Evolutionary conservation across 2,329 filamentous ascomycete species (phyloP).

Genomic region (Aureobasidium sp.): DNA sequence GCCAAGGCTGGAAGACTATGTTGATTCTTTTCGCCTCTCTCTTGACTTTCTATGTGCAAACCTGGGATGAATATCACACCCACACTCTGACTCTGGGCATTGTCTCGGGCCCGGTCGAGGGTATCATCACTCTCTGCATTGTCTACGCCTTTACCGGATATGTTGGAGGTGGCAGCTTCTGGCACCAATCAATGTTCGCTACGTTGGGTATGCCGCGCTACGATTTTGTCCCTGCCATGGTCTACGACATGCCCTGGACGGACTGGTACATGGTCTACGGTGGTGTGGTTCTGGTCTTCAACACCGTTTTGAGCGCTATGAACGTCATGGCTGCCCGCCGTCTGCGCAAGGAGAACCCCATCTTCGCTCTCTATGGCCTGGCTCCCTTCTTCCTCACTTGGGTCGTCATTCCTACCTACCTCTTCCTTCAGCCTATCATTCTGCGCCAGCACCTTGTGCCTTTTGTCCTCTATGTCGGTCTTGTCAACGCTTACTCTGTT

Average conservation of each 20-base stretch:
- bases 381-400: conserved; percentile 74
- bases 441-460: conserved; percentile 77
- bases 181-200: conserved; percentile 74
- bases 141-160: conserved; percentile 80
- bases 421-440: conserved; percentile 78
- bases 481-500: conserved; percentile 91
- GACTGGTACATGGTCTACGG: conserved; percentile 92
- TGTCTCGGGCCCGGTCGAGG: conserved; percentile 91
- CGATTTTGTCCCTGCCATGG: conserved; percentile 56
- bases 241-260: conserved; percentile 80
- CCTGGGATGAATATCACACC: conserved; percentile 99
- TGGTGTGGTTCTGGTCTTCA: conserved; percentile 70
- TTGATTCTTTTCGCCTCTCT: conserved; percentile 75
- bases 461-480: conserved; percentile 79
- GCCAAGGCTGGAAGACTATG: conserved; percentile 85
- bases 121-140: conserved; percentile 72
- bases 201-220: conserved; percentile 61
- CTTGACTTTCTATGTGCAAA: conserved; percentile 97
- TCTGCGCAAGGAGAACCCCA: conserved; percentile 62
- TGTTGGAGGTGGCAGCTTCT: conserved; percentile 84
- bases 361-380: conserved; percentile 73
- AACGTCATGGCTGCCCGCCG: conserved; percentile 81
- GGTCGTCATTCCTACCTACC: conserved; percentile 68
- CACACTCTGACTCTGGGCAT: conserved; percentile 89
- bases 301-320: conserved; percentile 68